These are phyloP conservation scores for Flaveria ramosissima DNA, from an alignment of 129 eudicot genomes.

Conservation along the genomic window DNA sequence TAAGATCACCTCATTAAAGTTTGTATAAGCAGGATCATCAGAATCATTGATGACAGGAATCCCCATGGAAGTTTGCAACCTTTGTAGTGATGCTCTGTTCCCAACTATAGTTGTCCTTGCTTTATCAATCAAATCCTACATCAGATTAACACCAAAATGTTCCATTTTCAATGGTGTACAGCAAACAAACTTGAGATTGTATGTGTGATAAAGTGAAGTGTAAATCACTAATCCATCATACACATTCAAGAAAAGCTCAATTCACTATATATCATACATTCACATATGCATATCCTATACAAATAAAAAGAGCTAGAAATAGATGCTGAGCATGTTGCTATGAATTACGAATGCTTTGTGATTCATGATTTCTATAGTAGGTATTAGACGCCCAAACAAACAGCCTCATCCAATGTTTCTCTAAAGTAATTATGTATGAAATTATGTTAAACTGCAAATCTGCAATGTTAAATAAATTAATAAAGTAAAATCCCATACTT, in stretches of 20 bases:
- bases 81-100: slow-evolving; percentile 65
- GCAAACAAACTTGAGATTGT: neutral
- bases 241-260: neutral
- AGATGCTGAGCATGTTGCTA: too few species aligned
- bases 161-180: neutral
- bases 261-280: neutral
- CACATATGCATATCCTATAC: neutral
- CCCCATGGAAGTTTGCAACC: slow-evolving; percentile 71
- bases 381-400: neutral
- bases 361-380: neutral
- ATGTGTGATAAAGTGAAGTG: neutral
- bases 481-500: too few species aligned
- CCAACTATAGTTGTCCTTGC: slow-evolving; percentile 75
- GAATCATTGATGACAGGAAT: slow-evolving; percentile 63
- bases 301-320: too few species aligned
- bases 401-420: neutral
- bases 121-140: slow-evolving; percentile 86
- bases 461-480: too few species aligned
- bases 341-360: neutral
- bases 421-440: too few species aligned
- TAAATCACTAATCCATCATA: neutral
- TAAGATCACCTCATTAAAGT: slow-evolving; percentile 26
- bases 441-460: too few species aligned
- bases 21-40: slow-evolving; percentile 67
- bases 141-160: slow-evolving; percentile 15